Evolutionary conservation across 495 filamentous ascomycete species (phyloP), one percentile per base, ranked within the genome.

Genomic region (Hypoxylon intermedium): DNA sequence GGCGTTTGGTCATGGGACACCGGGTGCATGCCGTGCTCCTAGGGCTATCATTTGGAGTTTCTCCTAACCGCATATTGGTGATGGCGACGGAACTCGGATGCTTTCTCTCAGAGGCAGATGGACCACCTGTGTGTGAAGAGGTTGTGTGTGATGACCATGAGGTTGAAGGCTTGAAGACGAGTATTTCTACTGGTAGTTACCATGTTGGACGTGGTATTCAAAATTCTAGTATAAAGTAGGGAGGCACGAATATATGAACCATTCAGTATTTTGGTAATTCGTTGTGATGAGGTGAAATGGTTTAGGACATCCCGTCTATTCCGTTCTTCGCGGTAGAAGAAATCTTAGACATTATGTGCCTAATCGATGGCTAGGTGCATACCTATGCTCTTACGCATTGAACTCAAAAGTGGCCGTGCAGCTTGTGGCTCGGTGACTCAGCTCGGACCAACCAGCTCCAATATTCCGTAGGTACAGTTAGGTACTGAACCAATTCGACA

Each of bases 1-100:
- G 60, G 60, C 49, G 60, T 58, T 58, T n/a, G 41, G 49, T n/a
- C n/a, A n/a, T 19, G 31, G 16, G n/a, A 15, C 34, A 37, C n/a
- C n/a, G n/a, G 7, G 31, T 12, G 31, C 4, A 4, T 5, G 5
- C n/a, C n/a, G 13, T 37, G 34, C n/a, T n/a, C n/a, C 3, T 37
- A 13, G 11, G 43, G n/a, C 23, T 47, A 55, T 43, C 13, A n/a
- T 15, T 26, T 37, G 7, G 15, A 37, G 34, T 37, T 37, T 15
- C 34, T 13, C 12, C 1, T 11, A 24, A 11, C 19, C 21, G 19
- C 41, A 24, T 24, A 26, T 43, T 26, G 41, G 20, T 43, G 2
- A 43, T 43, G 20, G 41, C 5, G 41, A 26, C 15, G 9, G 36
- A 16, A 18, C 19, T 13, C 26, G 3, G 12, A 13, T 5, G 3